Evolutionary conservation across 495 filamentous ascomycete species (phyloP).

Genomic region (Apodospora peruviana): DNA sequence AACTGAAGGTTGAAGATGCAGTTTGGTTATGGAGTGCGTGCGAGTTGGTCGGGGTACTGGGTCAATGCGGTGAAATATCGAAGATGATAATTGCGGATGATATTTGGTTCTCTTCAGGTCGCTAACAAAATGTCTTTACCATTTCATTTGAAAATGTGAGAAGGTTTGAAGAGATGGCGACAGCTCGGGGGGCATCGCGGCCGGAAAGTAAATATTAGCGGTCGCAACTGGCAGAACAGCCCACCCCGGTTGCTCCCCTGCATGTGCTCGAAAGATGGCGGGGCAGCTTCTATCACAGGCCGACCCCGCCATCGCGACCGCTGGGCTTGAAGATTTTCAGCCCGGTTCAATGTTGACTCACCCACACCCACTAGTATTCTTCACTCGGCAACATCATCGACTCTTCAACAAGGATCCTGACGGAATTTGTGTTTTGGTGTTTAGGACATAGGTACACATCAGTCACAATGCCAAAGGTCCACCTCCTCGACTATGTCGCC

Average conservation of each 20-base stretch:
- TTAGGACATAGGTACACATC: neutral
- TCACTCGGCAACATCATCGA: neutral
- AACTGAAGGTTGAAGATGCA: no score
- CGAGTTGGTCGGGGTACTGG: no score
- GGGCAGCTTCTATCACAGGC: neutral
- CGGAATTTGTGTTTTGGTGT: neutral
- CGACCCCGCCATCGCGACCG: slow-evolving; percentile 7
- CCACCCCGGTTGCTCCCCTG: slow-evolving; percentile 2
- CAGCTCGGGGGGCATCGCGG: neutral
- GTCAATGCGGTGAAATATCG: no score
- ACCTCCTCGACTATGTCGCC: slow-evolving; percentile 73
- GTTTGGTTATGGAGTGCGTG: no score
- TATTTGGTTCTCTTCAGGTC: no score
- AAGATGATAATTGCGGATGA: no score
- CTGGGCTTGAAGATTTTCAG: slow-evolving; percentile 6
- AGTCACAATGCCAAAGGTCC: slow-evolving; percentile 73
- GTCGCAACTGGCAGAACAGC: slow-evolving; percentile 19
- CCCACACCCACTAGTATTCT: neutral
- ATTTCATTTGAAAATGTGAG: neutral
- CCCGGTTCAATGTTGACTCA: slow-evolving; percentile 18
- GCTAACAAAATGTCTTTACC: no score
- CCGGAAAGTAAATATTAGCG: slow-evolving; percentile 16
- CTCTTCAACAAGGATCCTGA: neutral
- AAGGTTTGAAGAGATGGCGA: neutral
- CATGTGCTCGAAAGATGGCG: neutral